Evolutionary conservation across 495 filamentous ascomycete species (phyloP).

Genomic region (Cercophora scortea): DNA sequence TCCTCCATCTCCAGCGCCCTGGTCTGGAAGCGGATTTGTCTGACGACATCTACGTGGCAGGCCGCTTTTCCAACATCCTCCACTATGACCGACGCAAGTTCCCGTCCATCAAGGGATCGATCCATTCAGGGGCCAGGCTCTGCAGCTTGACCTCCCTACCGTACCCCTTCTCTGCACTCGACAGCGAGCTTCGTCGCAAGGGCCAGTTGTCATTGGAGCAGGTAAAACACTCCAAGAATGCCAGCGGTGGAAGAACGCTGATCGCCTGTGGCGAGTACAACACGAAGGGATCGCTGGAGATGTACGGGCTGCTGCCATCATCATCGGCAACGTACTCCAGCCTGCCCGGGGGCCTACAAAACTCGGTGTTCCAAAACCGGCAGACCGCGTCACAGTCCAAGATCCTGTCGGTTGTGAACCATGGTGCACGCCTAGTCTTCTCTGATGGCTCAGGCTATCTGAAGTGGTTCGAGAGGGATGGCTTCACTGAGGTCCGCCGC

Average conservation of each 20-base stretch:
- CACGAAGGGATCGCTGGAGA: constrained; percentile 79
- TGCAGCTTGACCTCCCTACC: constrained; percentile 71
- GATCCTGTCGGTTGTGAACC: constrained; percentile 73
- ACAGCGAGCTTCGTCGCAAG: constrained; percentile 45
- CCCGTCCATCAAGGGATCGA: constrained; percentile 64
- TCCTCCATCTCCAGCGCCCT: constrained; percentile 63
- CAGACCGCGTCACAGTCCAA: constrained; percentile 76
- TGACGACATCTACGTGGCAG: constrained; percentile 71
- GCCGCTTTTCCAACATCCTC: constrained; percentile 83
- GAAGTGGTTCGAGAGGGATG: constrained; percentile 90
- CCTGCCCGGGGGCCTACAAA: constrained; percentile 26
- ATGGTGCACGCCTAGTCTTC: constrained; percentile 78
- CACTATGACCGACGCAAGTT: constrained; percentile 86
- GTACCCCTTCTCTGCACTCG: constrained; percentile 51
- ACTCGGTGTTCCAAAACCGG: constrained; percentile 58
- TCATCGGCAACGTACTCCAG: constrained; percentile 11
- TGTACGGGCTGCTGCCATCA: constrained; percentile 57
- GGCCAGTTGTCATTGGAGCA: constrained; percentile 46
- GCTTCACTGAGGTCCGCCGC: constrained; percentile 67
- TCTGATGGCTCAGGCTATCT: constrained; percentile 77
- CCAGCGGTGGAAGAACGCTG: constrained; percentile 51
- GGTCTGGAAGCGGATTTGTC: constrained; percentile 42
- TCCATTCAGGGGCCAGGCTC: constrained; percentile 76
- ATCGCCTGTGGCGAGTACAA: constrained; percentile 93
- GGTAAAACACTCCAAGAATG: constrained; percentile 40